These are phyloP conservation scores for Papiliotrema laurentii DNA, from an alignment of 1,284 basidiomycete species.

Conservation along the genomic window DNA sequence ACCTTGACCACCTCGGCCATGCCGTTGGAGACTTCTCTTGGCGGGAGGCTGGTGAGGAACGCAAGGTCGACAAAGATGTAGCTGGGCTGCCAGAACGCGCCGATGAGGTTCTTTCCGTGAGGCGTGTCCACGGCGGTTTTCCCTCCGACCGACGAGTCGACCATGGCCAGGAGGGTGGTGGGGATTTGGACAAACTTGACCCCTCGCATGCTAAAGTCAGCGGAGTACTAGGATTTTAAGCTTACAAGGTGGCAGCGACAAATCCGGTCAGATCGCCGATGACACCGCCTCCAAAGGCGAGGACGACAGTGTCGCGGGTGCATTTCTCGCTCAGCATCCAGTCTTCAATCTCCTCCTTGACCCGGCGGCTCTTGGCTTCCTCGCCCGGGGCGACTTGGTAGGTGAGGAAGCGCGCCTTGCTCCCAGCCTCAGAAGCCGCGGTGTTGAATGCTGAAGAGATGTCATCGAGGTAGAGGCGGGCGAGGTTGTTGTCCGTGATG, in stretches of 20 bases:
- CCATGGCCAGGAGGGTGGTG: constrained; percentile 95
- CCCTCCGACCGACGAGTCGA: constrained; percentile 94
- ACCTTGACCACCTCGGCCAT: constrained; percentile 99
- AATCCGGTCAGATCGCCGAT: constrained; percentile 95
- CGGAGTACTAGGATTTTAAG: constrained; percentile 17
- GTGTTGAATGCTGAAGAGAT: constrained; percentile 66
- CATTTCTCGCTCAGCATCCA: constrained; percentile 83
- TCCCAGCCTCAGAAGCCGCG: constrained; percentile 46
- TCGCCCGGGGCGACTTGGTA: constrained; percentile 86
- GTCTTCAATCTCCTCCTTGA: constrained; percentile 92
- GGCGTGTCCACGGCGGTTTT: constrained; percentile 98
- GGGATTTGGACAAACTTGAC: constrained; percentile 94
- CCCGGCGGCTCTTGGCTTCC: constrained; percentile 82
- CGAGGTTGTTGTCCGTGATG: constrained; percentile 87
- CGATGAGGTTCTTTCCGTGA: constrained; percentile 95
- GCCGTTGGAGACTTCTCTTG: constrained; percentile 92
- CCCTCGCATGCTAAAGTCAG: constrained; percentile 65
- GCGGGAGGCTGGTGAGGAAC: constrained; percentile 88
- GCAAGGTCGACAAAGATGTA: constrained; percentile 97
- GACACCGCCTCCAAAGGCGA: constrained; percentile 94
- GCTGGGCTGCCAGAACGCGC: constrained; percentile 96
- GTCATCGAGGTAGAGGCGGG: constrained; percentile 65
- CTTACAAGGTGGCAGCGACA: constrained; percentile 95
- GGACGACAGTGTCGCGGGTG: constrained; percentile 86
- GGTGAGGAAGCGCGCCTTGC: constrained; percentile 65